Base-by-base conservation (phyloP, 2,329 filamentous ascomycete species). In the Epichloe uncinata region DNA sequence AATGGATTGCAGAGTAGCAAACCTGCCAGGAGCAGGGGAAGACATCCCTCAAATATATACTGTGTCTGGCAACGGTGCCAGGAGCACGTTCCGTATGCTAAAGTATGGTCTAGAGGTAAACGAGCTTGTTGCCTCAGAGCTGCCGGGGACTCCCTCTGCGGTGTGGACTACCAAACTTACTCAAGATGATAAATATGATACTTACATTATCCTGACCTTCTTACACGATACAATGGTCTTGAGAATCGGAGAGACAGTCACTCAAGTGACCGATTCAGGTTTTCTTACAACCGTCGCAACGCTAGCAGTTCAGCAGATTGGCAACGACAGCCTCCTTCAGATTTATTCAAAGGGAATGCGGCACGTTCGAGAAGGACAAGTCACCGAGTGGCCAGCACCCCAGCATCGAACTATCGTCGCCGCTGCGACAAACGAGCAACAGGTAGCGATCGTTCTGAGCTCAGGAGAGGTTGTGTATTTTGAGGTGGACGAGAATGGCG, bases 401-500 rank as follows among this genome's bases (percentile, higher is more conserved):
- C 85, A 93, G 57, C 91, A 98, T 71, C 81, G 93, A 20, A 93
- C 90, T 0, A 97, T 98, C 55, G 89, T 97, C 44, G 88, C 91
- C 7, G 94, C 91, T 34, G 84, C 90, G 1, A 93, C 91, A n/a
- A 98, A 98, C 61, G 83, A 91, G 59, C 81, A 87, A 38, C 93
- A 98, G 67, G 87, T 98, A 26, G 89, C 89, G 3, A 84, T 97
- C 46, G 93, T 91, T 1, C 73, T 98, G 26, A 96, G 90, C 63
- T 96, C 90, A 9, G 91, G 91, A 36, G 93, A 98, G 65, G 90
- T 98, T 54, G 87, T 95, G 41, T 98, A 97, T 63, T 98, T 98
- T 58, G 94, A 97, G 64, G 91, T 96, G 81, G 93, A 95, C 60
- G 78, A 81, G 0, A 90, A 97, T 66, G 90, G 90, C 33, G 86